These are phyloP conservation scores for Sambucus nigra DNA, from an alignment of 129 eudicot genomes.

Conservation along the genomic window DNA sequence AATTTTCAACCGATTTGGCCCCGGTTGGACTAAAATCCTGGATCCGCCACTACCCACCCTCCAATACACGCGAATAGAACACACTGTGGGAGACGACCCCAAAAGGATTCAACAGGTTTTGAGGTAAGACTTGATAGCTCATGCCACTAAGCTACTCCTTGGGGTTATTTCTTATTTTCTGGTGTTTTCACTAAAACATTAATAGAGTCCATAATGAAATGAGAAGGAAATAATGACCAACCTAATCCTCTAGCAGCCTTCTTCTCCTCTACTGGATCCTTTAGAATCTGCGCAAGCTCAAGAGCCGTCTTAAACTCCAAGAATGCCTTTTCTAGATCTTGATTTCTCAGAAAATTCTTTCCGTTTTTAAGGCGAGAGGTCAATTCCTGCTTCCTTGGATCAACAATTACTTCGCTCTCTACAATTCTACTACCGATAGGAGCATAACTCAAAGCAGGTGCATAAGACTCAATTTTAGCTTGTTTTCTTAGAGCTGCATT, in stretches of 20 bases:
- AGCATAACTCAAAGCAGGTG: constrained; percentile 91
- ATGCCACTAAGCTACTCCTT: too few relatives aligned
- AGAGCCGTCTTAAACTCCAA: constrained; percentile 71
- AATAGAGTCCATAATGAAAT: background rate
- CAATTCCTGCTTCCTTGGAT: constrained; percentile 69
- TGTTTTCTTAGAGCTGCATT: constrained; percentile 89
- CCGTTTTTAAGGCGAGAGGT: constrained; percentile 67
- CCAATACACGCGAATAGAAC: too few relatives aligned
- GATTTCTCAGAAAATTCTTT: constrained; percentile 73
- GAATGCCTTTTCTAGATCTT: constrained; percentile 70
- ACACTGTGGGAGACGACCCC: too few relatives aligned
- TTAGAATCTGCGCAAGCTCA: constrained; percentile 72
- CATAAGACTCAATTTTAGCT: constrained; percentile 98
- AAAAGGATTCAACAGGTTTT: too few relatives aligned
- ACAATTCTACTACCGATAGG: constrained; percentile 58
- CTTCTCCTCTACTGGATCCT: constrained; percentile 84
- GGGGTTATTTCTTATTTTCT: too few relatives aligned
- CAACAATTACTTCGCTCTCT: constrained; percentile 78
- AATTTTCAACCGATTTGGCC: too few relatives aligned
- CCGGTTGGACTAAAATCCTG: too few relatives aligned
- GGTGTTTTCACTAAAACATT: too few relatives aligned
- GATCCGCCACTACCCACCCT: too few relatives aligned
- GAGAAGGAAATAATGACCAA: constrained; percentile 6
- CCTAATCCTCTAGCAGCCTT: constrained; percentile 99
- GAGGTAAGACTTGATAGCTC: too few relatives aligned